These are phyloP conservation scores for Trichophyton simii DNA, from an alignment of 2,329 filamentous ascomycete genomes.

Conservation along the genomic window DNA sequence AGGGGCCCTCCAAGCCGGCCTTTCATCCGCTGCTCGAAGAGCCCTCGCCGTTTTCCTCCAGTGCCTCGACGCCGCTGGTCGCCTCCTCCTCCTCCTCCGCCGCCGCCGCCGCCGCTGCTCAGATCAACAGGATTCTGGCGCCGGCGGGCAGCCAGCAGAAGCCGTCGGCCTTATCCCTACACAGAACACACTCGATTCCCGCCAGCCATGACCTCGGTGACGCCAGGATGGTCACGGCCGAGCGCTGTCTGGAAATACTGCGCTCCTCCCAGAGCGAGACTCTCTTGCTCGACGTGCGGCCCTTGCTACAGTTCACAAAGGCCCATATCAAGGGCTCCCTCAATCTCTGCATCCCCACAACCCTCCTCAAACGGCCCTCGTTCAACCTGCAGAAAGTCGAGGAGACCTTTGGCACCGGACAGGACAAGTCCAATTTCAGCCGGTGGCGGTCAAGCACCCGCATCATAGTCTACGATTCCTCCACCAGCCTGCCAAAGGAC, in stretches of 20 bases:
- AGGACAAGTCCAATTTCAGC: constrained; percentile 59
- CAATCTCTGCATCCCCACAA: constrained; percentile 91
- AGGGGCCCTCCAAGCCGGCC: not conserved
- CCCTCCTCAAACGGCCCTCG: constrained; percentile 75
- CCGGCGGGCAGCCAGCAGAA: not conserved
- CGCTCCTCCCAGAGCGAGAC: constrained; percentile 40
- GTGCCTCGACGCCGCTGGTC: not conserved
- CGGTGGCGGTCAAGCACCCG: constrained; percentile 61
- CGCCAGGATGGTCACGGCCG: constrained; percentile 42
- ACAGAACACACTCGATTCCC: constrained; percentile 44
- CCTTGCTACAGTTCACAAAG: constrained; percentile 66
- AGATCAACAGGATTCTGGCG: not conserved
- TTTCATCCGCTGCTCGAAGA: not conserved
- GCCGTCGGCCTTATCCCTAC: not conserved
- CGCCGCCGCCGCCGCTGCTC: not conserved
- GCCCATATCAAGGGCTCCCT: constrained; percentile 68
- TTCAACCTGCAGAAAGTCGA: constrained; percentile 81
- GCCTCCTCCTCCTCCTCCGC: not conserved
- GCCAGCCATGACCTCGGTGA: constrained; percentile 33
- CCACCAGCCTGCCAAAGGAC: constrained; percentile 66
- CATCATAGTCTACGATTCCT: constrained; percentile 78
- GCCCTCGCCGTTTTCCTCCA: not conserved
- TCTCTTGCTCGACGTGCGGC: constrained; percentile 72
- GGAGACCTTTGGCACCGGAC: constrained; percentile 66
- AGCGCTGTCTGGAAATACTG: constrained; percentile 46